phyloP scores from a whole-genome alignment of 2,329 filamentous ascomycete genomes.

The Cercospora sesami region DNA sequence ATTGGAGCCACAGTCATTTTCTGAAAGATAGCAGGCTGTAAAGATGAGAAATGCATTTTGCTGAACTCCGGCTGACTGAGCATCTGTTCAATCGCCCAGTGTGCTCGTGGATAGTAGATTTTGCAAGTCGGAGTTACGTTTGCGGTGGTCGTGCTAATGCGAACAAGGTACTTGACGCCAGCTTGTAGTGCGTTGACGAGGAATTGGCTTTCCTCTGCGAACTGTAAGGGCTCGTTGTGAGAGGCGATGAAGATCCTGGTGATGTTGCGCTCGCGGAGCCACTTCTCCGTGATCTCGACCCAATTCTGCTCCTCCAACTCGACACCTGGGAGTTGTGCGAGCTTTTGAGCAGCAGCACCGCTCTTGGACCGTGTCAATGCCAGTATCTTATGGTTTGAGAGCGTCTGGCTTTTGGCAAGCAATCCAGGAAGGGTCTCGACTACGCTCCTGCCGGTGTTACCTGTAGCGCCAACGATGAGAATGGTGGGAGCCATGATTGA shows the following conservation, averaged over 20 bases:
- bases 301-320: constrained; percentile 42
- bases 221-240: constrained; percentile 42
- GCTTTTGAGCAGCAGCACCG: constrained; percentile 30
- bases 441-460: constrained; percentile 11
- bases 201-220: constrained; percentile 46
- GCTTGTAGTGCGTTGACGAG: constrained; percentile 40
- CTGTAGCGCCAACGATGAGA: constrained; percentile 14
- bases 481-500: constrained; percentile 6
- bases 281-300: constrained; percentile 43
- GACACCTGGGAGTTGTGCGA: constrained; percentile 40
- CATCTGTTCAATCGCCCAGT: constrained; percentile 47
- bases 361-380: constrained; percentile 38
- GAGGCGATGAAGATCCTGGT: constrained; percentile 45
- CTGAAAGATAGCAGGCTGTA: constrained; percentile 44
- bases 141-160: constrained; percentile 44
- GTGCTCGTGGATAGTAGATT: constrained; percentile 42
- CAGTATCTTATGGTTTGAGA: constrained; percentile 33
- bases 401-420: background rate
- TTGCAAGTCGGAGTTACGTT: constrained; percentile 41
- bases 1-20: background rate
- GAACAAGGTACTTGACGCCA: constrained; percentile 47
- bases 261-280: constrained; percentile 44
- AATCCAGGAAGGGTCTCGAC: constrained; percentile 3
- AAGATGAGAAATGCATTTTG: constrained; percentile 43
- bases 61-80: constrained; percentile 41